A percentile compares a stretch with the other conserved stretches of the same genome.
These are phyloP conservation scores for Lentinula boryana DNA, from an alignment of 768 basidiomycete genomes.

Conservation along the genomic window DNA sequence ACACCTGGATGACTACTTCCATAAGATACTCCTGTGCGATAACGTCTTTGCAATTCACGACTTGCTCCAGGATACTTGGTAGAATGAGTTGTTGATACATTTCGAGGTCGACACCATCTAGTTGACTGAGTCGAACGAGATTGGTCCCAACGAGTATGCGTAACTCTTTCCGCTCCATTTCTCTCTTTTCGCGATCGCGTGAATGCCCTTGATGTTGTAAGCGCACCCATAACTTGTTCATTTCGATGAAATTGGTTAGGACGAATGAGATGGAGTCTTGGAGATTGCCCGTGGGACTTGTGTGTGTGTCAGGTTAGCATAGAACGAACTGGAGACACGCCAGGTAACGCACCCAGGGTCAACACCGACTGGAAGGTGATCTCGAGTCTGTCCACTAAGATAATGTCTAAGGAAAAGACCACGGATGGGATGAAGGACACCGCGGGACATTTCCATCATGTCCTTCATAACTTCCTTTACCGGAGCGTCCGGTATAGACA, in stretches of 20 bases:
- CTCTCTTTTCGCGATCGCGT: constrained; percentile 94
- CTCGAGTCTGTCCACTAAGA: constrained; percentile 93
- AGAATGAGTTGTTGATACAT: constrained; percentile 85
- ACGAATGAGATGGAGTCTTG: constrained; percentile 96
- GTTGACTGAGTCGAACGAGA: constrained; percentile 88
- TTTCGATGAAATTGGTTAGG: constrained; percentile 97
- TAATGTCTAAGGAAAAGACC: constrained; percentile 96
- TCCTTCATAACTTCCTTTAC: constrained; percentile 99
- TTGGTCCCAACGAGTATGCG: constrained; percentile 98
- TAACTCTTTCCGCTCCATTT: constrained; percentile 91
- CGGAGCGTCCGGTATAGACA: constrained; percentile 96
- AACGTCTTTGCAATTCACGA: constrained; percentile 97
- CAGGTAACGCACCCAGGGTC: constrained; percentile 63
- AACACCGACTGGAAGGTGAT: constrained; percentile 85
- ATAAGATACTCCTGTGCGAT: constrained; percentile 99
- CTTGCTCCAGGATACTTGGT: constrained; percentile 91
- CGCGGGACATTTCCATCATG: constrained; percentile 99
- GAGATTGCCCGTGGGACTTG: constrained; percentile 79
- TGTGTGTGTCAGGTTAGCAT: constrained; percentile 2
- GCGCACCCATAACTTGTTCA: constrained; percentile 99
- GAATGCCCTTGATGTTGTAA: constrained; percentile 98
- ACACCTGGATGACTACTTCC: constrained; percentile 99
- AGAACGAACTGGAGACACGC: background rate
- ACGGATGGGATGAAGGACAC: constrained; percentile 94
- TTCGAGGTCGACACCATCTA: constrained; percentile 94